Evolutionary conservation across 2,329 filamentous ascomycete genomes (phyloP).

Genomic region (Xylariales sp.): DNA sequence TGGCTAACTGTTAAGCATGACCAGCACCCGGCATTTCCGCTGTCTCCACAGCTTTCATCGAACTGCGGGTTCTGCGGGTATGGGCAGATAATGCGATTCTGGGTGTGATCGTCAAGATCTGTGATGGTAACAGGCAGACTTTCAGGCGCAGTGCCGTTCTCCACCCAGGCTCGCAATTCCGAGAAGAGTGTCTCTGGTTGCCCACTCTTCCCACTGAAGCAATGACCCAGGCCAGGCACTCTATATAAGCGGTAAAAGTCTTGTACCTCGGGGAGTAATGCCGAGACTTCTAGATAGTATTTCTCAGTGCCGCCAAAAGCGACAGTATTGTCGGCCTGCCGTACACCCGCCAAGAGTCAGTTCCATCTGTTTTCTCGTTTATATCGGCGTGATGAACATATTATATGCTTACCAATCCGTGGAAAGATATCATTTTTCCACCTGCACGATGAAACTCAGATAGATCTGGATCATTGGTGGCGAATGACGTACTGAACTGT

Average conservation of each 20-base stretch:
- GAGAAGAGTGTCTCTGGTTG: background rate
- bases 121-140: background rate
- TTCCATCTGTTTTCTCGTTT: background rate
- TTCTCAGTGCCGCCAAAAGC: background rate
- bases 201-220: constrained; percentile 1
- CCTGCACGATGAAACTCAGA: background rate
- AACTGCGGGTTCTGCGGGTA: background rate
- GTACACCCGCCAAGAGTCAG: no score
- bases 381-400: background rate
- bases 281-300: background rate
- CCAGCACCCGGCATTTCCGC: background rate
- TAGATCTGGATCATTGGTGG: background rate
- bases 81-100: background rate
- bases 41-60: background rate
- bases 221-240: background rate
- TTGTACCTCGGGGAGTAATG: background rate
- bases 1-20: no score
- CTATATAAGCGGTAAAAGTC: background rate
- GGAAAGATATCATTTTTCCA: constrained; percentile 1
- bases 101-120: background rate
- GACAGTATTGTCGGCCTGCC: background rate
- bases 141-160: constrained; percentile 1
- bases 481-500: background rate
- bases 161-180: constrained; percentile 1
- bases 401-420: background rate